phyloP scores from a whole-genome alignment of 768 basidiomycete genomes.

The Serendipita sp. region DNA sequence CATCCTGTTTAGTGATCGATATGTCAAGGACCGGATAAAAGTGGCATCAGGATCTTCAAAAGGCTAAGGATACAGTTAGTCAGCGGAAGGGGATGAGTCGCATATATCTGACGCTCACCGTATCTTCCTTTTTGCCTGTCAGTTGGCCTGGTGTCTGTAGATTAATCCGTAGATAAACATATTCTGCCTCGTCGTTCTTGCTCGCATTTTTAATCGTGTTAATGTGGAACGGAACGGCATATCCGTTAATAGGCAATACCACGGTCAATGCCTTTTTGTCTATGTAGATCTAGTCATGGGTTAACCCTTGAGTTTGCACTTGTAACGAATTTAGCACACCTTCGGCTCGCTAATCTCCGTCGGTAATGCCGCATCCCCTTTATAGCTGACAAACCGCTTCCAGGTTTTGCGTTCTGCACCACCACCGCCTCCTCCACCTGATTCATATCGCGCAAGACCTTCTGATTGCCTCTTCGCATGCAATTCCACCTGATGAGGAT shows the following conservation, averaged over 20 bases:
- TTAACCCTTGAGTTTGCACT: not conserved
- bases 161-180: slow-evolving; percentile 87
- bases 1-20: slow-evolving; percentile 75
- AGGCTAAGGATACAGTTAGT: slow-evolving; percentile 31
- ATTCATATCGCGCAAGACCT: slow-evolving; percentile 70
- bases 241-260: slow-evolving; percentile 84
- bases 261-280: slow-evolving; percentile 84
- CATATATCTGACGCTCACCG: slow-evolving; percentile 31
- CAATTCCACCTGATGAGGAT: slow-evolving; percentile 75
- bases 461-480: slow-evolving; percentile 60
- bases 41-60: slow-evolving; percentile 95
- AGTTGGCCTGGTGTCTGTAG: slow-evolving; percentile 97
- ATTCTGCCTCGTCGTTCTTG: slow-evolving; percentile 93
- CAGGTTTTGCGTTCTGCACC: slow-evolving; percentile 84
- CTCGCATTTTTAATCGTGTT: slow-evolving; percentile 96
- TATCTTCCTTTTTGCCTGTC: slow-evolving; percentile 96
- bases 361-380: slow-evolving; percentile 81
- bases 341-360: slow-evolving; percentile 62
- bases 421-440: slow-evolving; percentile 53
- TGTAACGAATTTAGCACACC: slow-evolving; percentile 25
- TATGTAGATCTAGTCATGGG: slow-evolving; percentile 52
- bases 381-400: slow-evolving; percentile 94
- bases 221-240: slow-evolving; percentile 93
- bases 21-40: slow-evolving; percentile 88
- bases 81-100: not conserved